Conservation (phyloP, 441 rosid genomes). For the Eruca vesicaria region DNA sequence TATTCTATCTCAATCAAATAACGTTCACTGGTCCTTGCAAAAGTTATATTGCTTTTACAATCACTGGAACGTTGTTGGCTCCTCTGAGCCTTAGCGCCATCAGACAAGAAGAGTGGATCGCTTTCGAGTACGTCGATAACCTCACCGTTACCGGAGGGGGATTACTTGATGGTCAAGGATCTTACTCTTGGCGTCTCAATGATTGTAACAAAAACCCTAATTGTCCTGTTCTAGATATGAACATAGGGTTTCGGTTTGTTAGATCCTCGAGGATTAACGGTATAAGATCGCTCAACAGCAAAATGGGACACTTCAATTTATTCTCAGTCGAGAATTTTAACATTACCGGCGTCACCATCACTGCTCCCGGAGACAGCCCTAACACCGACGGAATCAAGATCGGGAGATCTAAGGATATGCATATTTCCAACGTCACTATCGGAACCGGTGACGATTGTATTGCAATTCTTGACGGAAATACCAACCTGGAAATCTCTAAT, state of each 20-base stretch:
- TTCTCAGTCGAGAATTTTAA: conserved; percentile 30
- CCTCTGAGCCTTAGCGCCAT: conserved; percentile 3
- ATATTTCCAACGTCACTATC: conserved; percentile 31
- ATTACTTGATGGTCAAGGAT: conserved; percentile 50
- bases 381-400: conserved; percentile 68
- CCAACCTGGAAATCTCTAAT: conserved; percentile 21
- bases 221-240: conserved; percentile 32
- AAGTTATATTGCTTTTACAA: conserved; percentile 25
- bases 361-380: conserved; percentile 56
- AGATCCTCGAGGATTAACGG: conserved; percentile 23
- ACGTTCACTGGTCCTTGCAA: conserved; percentile 56
- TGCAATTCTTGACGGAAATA: conserved; percentile 30
- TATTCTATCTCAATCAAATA: conserved; percentile 37
- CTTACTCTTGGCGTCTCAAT: conserved; percentile 36
- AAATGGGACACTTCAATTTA: conserved; percentile 41
- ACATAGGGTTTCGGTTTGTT: conserved; percentile 40
- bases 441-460: conserved; percentile 50
- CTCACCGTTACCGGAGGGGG: conserved; percentile 46
- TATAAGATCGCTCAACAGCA: conserved; percentile 46
- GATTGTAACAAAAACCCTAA: conserved; percentile 25
- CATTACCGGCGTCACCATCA: conserved; percentile 26
- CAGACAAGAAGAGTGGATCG: conserved; percentile 33
- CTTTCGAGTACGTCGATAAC: conserved; percentile 34
- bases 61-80: conserved; percentile 48
- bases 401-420: conserved; percentile 29